Conservation (phyloP, 2,329 filamentous ascomycete genomes). For the Huntiella moniliformis region DNA sequence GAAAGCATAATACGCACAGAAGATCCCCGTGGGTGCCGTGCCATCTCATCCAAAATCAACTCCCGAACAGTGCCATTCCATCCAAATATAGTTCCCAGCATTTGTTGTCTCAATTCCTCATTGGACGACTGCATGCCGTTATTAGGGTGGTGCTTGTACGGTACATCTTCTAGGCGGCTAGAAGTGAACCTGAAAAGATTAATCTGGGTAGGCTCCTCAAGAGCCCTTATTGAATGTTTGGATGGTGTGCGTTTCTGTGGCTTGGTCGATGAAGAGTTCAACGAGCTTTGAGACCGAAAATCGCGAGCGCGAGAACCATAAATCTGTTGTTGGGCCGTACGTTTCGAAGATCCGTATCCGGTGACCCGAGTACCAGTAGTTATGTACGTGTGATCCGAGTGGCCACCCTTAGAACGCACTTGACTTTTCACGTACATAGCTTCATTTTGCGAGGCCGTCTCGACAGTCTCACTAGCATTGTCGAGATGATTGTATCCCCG, state of each 20-base stretch:
- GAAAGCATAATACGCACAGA: constrained; percentile 64
- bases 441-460: not conserved
- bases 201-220: constrained; percentile 24
- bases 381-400: constrained; percentile 41
- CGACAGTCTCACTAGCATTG: not conserved
- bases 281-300: constrained; percentile 7
- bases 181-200: constrained; percentile 80
- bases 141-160: constrained; percentile 51
- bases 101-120: constrained; percentile 70
- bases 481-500: constrained; percentile 6
- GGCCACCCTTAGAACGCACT: constrained; percentile 18
- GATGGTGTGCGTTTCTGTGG: not conserved
- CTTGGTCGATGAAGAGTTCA: constrained; percentile 24
- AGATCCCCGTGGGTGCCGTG: constrained; percentile 52
- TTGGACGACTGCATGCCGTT: constrained; percentile 45
- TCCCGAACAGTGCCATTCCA: constrained; percentile 75
- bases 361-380: constrained; percentile 1
- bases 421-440: not conserved
- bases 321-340: constrained; percentile 37
- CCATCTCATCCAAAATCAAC: constrained; percentile 69
- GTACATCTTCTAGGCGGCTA: constrained; percentile 61
- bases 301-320: not conserved
- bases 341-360: not conserved
- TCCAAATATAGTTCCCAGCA: constrained; percentile 86
- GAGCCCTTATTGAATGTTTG: not conserved